These are phyloP conservation scores for Xylaria sp. DNA, from an alignment of 2,329 filamentous ascomycete genomes.

Conservation along the genomic window DNA sequence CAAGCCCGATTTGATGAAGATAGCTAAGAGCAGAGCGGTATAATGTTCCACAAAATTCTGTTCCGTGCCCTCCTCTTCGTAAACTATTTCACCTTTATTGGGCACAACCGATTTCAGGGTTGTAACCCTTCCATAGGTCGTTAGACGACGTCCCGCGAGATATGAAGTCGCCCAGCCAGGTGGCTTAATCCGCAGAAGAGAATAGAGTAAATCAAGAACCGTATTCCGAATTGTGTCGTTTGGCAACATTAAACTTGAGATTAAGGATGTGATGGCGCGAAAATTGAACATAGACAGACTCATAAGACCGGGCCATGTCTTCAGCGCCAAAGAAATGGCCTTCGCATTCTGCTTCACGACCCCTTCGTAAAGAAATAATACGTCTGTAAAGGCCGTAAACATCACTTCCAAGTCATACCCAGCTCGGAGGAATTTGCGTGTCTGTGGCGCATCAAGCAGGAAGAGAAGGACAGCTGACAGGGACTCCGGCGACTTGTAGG, in stretches of 20 bases:
- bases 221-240: conserved; percentile 68
- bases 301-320: conserved; percentile 93
- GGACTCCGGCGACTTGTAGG: conserved; percentile 91
- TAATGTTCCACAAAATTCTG: conserved; percentile 94
- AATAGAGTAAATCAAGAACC: conserved; percentile 85
- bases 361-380: conserved; percentile 63
- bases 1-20: conserved; percentile 82
- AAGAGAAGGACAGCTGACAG: conserved; percentile 87
- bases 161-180: conserved; percentile 96
- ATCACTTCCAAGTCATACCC: conserved; percentile 88
- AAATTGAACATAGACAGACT: conserved; percentile 88
- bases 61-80: conserved; percentile 71
- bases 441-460: conserved; percentile 81
- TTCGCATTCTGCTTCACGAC: conserved; percentile 84
- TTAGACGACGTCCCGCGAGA: conserved; percentile 86
- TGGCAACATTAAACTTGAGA: conserved; percentile 66
- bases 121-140: conserved; percentile 93
- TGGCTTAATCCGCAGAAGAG: conserved; percentile 83
- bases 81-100: conserved; percentile 54
- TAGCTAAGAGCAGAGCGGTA: conserved; percentile 82
- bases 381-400: conserved; percentile 93
- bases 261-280: conserved; percentile 79
- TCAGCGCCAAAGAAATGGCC: conserved; percentile 88
- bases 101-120: conserved; percentile 71
- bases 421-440: conserved; percentile 80